These are phyloP conservation scores for Blastobotrys robertii DNA, from an alignment of 805 yeast genomes.

Conservation along the genomic window DNA sequence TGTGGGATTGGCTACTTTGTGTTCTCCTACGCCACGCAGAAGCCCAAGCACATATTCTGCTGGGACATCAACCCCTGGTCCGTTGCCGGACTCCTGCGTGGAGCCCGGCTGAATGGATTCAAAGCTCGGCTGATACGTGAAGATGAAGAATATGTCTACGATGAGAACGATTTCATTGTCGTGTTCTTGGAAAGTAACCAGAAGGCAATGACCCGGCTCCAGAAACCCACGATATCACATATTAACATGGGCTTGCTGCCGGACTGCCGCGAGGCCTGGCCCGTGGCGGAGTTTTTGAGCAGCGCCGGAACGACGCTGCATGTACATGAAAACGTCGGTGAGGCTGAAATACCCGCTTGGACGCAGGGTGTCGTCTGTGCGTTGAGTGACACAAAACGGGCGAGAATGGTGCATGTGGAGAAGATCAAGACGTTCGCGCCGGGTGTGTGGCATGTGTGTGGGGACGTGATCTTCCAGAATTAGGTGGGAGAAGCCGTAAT, in stretches of 20 bases:
- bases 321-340: constrained; percentile 66
- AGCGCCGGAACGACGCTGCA: constrained; percentile 31
- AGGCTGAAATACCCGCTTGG: constrained; percentile 26
- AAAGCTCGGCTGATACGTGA: constrained; percentile 28
- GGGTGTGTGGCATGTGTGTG: constrained; percentile 69
- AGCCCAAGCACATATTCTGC: constrained; percentile 48
- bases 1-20: constrained; percentile 85
- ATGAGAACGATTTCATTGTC: constrained; percentile 30
- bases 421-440: constrained; percentile 82
- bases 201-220: constrained; percentile 33
- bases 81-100: constrained; percentile 55
- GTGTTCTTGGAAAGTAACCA: constrained; percentile 61
- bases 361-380: no score
- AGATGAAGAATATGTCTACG: constrained; percentile 25
- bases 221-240: constrained; percentile 35
- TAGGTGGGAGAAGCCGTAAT: no score
- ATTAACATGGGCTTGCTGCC: constrained; percentile 78
- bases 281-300: constrained; percentile 28
- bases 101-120: constrained; percentile 39
- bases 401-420: constrained; percentile 35
- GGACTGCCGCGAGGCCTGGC: constrained; percentile 55
- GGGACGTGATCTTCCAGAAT: constrained; percentile 25
- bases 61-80: constrained; percentile 89
- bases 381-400: no score
- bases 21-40: constrained; percentile 48